Evolutionary conservation across 805 yeast genomes (phyloP).

Genomic region (Yarrowia sp.): DNA sequence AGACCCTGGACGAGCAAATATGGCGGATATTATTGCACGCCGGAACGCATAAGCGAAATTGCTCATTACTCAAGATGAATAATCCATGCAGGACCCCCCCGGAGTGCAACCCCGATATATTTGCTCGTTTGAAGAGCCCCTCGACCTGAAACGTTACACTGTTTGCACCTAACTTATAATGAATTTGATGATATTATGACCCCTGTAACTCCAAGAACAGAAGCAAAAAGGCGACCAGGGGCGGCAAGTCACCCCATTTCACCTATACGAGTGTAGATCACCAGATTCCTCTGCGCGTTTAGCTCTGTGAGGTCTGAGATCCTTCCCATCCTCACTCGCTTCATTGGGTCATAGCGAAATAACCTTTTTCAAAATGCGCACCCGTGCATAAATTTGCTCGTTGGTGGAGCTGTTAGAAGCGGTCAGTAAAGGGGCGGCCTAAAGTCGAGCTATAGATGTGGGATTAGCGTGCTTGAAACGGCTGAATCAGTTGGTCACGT

Average conservation of each 20-base stretch:
- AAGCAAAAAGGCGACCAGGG: no score
- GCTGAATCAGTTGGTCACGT: background rate
- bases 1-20: background rate
- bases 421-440: background rate
- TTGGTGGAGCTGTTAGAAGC: constrained; percentile 9
- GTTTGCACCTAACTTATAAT: constrained; percentile 21
- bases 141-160: no score
- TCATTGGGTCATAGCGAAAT: background rate
- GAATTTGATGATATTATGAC: constrained; percentile 11
- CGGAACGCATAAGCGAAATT: constrained; percentile 6
- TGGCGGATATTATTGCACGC: constrained; percentile 9
- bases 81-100: background rate
- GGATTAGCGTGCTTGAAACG: background rate
- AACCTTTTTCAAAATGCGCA: constrained; percentile 34
- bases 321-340: background rate
- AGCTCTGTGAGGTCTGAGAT: no score
- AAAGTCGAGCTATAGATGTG: background rate
- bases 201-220: background rate
- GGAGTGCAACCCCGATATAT: background rate
- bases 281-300: background rate
- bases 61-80: background rate
- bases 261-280: background rate
- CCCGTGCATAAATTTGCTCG: constrained; percentile 36
- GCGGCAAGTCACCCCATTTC: background rate
- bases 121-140: constrained; percentile 7